Conservation (phyloP, 2,329 filamentous ascomycete genomes). For the Keithomyces neogunnii region DNA sequence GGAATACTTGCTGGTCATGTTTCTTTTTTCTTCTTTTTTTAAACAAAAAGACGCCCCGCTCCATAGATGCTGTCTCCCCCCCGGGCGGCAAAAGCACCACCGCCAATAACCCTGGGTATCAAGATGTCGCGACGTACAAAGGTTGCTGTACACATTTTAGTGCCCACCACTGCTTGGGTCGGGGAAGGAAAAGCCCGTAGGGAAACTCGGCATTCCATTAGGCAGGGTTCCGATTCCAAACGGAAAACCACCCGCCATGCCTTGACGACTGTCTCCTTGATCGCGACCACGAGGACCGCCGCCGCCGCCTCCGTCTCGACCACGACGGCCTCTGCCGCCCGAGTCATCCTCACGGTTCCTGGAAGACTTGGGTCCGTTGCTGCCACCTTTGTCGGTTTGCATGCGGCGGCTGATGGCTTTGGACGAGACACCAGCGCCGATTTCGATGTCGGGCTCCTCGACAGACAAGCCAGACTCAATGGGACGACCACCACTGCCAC, state of each 20-base stretch:
- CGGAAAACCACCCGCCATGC: constrained; percentile 22
- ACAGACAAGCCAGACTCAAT: constrained; percentile 82
- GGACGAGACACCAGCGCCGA: constrained; percentile 91
- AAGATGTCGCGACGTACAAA: not conserved
- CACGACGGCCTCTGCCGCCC: constrained; percentile 15
- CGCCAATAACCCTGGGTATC: not conserved
- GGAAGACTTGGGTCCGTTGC: constrained; percentile 57
- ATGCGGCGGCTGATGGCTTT: constrained; percentile 70
- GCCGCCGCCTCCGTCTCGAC: constrained; percentile 19
- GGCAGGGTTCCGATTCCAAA: constrained; percentile 32
- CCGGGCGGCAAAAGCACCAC: not conserved
- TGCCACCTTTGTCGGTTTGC: constrained; percentile 59
- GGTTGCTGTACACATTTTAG: constrained; percentile 3
- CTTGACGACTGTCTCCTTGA: constrained; percentile 12
- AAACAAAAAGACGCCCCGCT: not conserved
- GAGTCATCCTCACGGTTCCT: constrained; percentile 32
- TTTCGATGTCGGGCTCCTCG: constrained; percentile 97
- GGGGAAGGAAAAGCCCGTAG: constrained; percentile 29
- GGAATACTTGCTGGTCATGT: no score
- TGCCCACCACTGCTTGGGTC: constrained; percentile 18
- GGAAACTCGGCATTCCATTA: constrained; percentile 35
- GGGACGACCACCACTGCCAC: constrained; percentile 75
- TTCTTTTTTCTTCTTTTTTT: no score
- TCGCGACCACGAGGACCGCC: constrained; percentile 9
- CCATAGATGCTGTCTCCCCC: not conserved